phyloP scores from a whole-genome alignment of 1,284 basidiomycete species.

The Ustilago tritici region DNA sequence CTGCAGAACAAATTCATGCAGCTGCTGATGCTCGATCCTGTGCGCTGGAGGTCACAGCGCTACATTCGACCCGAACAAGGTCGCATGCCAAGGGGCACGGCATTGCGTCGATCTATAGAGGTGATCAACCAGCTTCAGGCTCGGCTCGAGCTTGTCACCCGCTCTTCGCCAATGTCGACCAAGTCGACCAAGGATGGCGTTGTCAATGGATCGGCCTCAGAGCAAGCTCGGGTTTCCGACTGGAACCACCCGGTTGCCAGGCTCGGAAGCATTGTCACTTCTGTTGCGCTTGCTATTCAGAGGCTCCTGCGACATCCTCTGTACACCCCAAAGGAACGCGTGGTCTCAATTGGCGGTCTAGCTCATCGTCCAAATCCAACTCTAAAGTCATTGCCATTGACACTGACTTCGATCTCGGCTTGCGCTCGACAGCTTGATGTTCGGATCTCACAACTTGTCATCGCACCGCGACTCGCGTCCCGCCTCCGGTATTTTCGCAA shows the following conservation, averaged over 20 bases:
- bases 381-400: slow-evolving; percentile 12
- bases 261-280: slow-evolving; percentile 2
- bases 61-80: slow-evolving; percentile 2
- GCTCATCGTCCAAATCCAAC: background rate
- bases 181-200: background rate
- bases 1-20: slow-evolving; percentile 43
- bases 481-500: slow-evolving; percentile 26
- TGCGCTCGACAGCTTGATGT: slow-evolving; percentile 70
- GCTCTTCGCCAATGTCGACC: background rate
- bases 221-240: background rate
- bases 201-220: background rate
- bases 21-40: slow-evolving; percentile 52
- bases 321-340: slow-evolving; percentile 12
- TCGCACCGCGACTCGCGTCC: slow-evolving; percentile 66
- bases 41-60: slow-evolving; percentile 60
- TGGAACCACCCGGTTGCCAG: background rate
- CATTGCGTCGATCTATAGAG: slow-evolving; percentile 38
- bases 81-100: slow-evolving; percentile 21
- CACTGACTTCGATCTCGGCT: slow-evolving; percentile 37
- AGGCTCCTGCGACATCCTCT: slow-evolving; percentile 13
- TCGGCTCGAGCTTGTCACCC: slow-evolving; percentile 4
- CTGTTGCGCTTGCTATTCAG: slow-evolving; percentile 21
- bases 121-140: slow-evolving; percentile 29
- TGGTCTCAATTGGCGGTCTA: slow-evolving; percentile 18
- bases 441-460: slow-evolving; percentile 69